Evolutionary conservation across 2,329 filamentous ascomycete species (phyloP).

Genomic region (Cordyceps fumosorosea): DNA sequence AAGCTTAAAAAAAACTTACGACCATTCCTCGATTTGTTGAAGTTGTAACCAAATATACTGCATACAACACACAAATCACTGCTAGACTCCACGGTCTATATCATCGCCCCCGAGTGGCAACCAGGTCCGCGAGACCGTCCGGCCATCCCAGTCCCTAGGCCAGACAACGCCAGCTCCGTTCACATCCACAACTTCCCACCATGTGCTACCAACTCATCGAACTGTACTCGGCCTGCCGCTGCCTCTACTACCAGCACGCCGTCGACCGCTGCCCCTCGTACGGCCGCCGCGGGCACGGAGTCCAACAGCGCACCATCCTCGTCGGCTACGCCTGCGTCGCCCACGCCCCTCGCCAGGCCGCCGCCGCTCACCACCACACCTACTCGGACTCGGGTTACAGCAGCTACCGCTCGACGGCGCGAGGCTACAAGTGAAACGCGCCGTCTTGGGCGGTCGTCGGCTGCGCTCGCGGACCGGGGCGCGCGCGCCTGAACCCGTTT

Average conservation of each 20-base stretch:
- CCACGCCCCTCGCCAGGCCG: slow-evolving; percentile 38
- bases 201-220: slow-evolving; percentile 91
- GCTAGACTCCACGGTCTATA: background rate
- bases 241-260: slow-evolving; percentile 81
- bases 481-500: slow-evolving; percentile 31
- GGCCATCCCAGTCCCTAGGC: background rate
- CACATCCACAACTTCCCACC: slow-evolving; percentile 19
- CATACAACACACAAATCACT: no score
- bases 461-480: slow-evolving; percentile 34
- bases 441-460: slow-evolving; percentile 30
- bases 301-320: slow-evolving; percentile 69
- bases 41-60: background rate
- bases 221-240: slow-evolving; percentile 78
- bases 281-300: slow-evolving; percentile 62
- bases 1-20: no score
- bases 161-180: background rate
- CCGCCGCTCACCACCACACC: slow-evolving; percentile 32
- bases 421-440: slow-evolving; percentile 31
- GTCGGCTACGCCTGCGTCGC: slow-evolving; percentile 72
- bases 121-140: background rate
- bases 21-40: background rate
- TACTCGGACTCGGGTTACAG: slow-evolving; percentile 52
- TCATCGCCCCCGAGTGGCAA: background rate
- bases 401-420: slow-evolving; percentile 39
- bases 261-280: slow-evolving; percentile 76